phyloP scores from a whole-genome alignment of 495 filamentous ascomycete genomes.

The Aspergillus affinis region DNA sequence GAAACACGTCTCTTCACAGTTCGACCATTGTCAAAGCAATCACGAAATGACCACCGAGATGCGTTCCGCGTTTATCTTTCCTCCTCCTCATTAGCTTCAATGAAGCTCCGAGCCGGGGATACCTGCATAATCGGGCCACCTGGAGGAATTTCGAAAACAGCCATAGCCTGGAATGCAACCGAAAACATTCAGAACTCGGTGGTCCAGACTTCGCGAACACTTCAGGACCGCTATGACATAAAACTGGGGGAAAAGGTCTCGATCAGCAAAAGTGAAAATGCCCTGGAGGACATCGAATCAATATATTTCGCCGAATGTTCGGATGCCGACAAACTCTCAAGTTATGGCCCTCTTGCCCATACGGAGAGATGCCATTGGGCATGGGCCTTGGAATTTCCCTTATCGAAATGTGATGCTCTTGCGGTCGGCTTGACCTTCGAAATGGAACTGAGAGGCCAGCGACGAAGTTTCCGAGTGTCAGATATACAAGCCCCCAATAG shows the following conservation, averaged over 20 bases:
- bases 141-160: slow-evolving; percentile 47
- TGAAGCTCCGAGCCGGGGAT: slow-evolving; percentile 62
- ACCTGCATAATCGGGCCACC: slow-evolving; percentile 51
- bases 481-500: slow-evolving; percentile 31
- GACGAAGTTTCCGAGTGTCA: slow-evolving; percentile 43
- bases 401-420: slow-evolving; percentile 49
- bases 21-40: slow-evolving; percentile 53
- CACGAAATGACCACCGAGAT: slow-evolving; percentile 54
- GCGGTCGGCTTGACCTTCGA: slow-evolving; percentile 47
- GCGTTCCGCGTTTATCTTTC: slow-evolving; percentile 67
- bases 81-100: slow-evolving; percentile 57
- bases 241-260: slow-evolving; percentile 61
- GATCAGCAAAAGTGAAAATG: slow-evolving; percentile 45
- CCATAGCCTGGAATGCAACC: slow-evolving; percentile 63
- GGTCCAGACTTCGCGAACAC: slow-evolving; percentile 63
- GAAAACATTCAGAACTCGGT: slow-evolving; percentile 64
- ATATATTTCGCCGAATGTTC: slow-evolving; percentile 54
- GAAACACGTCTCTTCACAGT: slow-evolving; percentile 50
- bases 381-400: slow-evolving; percentile 58
- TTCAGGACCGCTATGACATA: slow-evolving; percentile 64
- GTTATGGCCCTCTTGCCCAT: slow-evolving; percentile 34
- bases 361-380: slow-evolving; percentile 60
- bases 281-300: slow-evolving; percentile 39
- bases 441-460: slow-evolving; percentile 47
- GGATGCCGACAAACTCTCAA: slow-evolving; percentile 33